Base-by-base conservation (phyloP, 805 yeast species). In the Alloascoidea africana region DNA sequence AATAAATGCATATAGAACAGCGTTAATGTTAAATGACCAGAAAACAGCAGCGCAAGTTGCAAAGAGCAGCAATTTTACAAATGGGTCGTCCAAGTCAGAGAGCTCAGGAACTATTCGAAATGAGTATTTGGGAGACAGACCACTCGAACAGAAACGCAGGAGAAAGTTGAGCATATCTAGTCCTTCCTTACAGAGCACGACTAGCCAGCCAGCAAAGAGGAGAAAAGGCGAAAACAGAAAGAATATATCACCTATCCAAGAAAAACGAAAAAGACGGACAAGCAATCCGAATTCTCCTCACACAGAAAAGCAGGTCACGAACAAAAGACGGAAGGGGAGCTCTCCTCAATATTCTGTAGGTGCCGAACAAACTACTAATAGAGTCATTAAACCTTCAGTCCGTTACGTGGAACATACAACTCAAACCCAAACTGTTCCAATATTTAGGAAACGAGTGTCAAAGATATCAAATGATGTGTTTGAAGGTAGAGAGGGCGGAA, bases 381-480 rank as follows among this genome's bases (percentile, higher is more conserved):
- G 30, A 23, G 8, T n/a, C n/a, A 23, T 8, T 8, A 23, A 23
- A 23, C 30, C 30, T 23, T 23, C 30, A 8, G 30, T 23, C n/a
- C 30, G 30, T 23, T 23, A 23, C n/a, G 30, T 23, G 8, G 30
- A 23, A 23, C n/a, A 8, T 8, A 23, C 30, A 23, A 23, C 30
- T 23, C 30, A 23, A 23, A 23, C 30, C n/a, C 30, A 23, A 23
- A 23, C n/a, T 8, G n/a, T 23, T 23, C 30, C 30, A n/a, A n/a
- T 23, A 23, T 23, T 23, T 23, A 8, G 30, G 8, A 23, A 23
- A n/a, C 8, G 30, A 23, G 30, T n/a, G 8, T 23, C n/a, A 8
- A 23, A 23, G n/a, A n/a, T 23, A 8, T n/a, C 8, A 23, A 23
- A 23, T 8, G 30, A 23, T 23, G n/a, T 23, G 8, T n/a, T n/a